Evolutionary conservation across 1,284 basidiomycete species (phyloP).

Genomic region (Inonotus obliquus): DNA sequence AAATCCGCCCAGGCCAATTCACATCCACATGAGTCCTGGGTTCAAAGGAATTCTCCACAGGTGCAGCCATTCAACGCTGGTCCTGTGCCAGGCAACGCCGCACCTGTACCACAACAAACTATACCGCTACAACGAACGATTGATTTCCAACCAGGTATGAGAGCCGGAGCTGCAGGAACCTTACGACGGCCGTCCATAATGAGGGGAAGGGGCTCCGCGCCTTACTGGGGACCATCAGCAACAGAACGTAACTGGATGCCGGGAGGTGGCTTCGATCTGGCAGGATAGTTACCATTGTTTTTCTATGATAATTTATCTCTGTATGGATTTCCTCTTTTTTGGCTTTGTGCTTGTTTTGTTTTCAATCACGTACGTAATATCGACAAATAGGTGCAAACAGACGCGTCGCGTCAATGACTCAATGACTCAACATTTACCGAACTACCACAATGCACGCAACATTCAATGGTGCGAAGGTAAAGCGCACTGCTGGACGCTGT

Average conservation of each 20-base stretch:
- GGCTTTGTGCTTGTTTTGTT: not conserved
- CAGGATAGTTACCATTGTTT: not conserved
- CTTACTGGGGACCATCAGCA: conserved; percentile 9
- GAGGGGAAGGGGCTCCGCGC: conserved; percentile 27
- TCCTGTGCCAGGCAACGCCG: conserved; percentile 9
- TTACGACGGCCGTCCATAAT: conserved; percentile 28
- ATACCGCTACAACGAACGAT: conserved; percentile 19
- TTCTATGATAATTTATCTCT: not conserved
- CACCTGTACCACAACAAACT: conserved; percentile 1
- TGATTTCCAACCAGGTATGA: conserved; percentile 25
- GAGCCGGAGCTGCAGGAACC: conserved; percentile 24
- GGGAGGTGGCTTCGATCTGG: conserved; percentile 15
- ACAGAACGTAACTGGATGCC: conserved; percentile 6
- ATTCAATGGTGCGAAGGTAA: not conserved
- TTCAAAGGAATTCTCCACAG: conserved; percentile 10
- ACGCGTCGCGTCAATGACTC: not conserved
- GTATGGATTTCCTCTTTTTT: not conserved
- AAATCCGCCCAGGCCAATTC: not conserved
- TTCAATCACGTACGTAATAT: not conserved
- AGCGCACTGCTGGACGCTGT: not conserved
- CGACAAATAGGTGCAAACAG: conserved; percentile 1
- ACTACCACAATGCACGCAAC: not conserved
- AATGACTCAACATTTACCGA: not conserved
- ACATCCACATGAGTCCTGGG: conserved; percentile 8
- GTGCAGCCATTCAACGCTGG: conserved; percentile 10